Percentiles rank a stretch among this genome's conserved stretches.
Conservation (phyloP, 768 basidiomycete genomes). For the Boletus eberwhitei region DNA sequence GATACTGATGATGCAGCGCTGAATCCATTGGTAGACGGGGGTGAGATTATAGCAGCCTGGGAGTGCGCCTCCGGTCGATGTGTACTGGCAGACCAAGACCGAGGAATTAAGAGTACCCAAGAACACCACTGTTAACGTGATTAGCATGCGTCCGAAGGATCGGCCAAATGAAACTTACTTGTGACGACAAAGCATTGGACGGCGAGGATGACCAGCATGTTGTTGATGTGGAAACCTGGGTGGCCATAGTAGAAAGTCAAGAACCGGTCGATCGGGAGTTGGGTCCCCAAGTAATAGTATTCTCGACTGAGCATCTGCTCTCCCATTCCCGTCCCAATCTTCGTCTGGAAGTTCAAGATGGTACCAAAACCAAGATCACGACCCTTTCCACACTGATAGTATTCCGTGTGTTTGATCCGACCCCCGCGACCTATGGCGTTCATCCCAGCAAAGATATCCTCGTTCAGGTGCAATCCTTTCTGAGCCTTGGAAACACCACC, state of each 20-base stretch:
- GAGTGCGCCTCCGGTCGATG: conserved; percentile 63
- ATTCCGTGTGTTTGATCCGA: conserved; percentile 98
- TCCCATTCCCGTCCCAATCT: conserved; percentile 99
- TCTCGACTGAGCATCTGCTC: conserved; percentile 99
- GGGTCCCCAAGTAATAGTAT: conserved; percentile 98
- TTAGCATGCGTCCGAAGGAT: conserved; percentile 13
- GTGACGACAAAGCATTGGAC: conserved; percentile 94
- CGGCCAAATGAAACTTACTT: conserved; percentile 46
- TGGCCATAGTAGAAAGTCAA: conserved; percentile 99
- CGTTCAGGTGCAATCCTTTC: conserved; percentile 98
- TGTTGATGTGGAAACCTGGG: conserved; percentile 99
- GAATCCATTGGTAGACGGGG: conserved; percentile 94
- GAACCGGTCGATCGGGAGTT: conserved; percentile 97
- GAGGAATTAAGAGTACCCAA: conserved; percentile 88
- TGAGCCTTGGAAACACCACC: conserved; percentile 99
- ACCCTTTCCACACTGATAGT: conserved; percentile 98
- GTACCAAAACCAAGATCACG: conserved; percentile 99
- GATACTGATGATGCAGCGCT: conserved; percentile 94
- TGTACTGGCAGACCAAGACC: conserved; percentile 78
- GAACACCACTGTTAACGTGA: conserved; percentile 70
- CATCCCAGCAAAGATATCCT: conserved; percentile 99
- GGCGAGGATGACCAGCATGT: conserved; percentile 96
- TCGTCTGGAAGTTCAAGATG: conserved; percentile 99
- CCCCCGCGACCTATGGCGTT: conserved; percentile 96
- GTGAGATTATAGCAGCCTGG: conserved; percentile 93